Evolutionary conservation across 78 protist species (phyloP).

Genomic region (Dictyostelium firmibasis): DNA sequence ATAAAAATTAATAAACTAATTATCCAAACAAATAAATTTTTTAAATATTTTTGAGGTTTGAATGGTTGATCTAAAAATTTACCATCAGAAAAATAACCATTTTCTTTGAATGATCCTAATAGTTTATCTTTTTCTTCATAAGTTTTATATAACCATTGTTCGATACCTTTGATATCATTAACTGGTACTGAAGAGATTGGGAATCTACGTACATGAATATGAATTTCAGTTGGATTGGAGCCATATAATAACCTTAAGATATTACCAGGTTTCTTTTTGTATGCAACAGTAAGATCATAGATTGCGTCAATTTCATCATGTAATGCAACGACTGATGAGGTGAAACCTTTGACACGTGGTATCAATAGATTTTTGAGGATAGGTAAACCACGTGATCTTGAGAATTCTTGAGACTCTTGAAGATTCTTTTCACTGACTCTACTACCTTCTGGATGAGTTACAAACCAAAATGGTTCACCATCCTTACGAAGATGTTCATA

Average conservation of each 20-base stretch:
- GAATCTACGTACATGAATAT: conserved; percentile 29
- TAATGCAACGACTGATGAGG: conserved; percentile 42
- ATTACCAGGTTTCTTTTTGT: conserved; percentile 20
- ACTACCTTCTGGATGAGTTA: conserved; percentile 63
- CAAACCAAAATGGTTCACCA: conserved; percentile 76
- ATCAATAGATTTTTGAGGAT: background rate
- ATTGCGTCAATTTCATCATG: conserved; percentile 13
- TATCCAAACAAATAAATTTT: conserved; percentile 40
- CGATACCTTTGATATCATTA: background rate
- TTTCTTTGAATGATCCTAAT: conserved; percentile 10
- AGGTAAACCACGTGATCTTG: conserved; percentile 38
- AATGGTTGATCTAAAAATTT: background rate
- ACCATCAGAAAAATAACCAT: conserved; percentile 40
- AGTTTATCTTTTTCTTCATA: conserved; percentile 33
- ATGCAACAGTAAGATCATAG: conserved; percentile 54
- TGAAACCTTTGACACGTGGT: conserved; percentile 64
- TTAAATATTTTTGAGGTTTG: background rate
- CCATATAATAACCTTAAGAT: conserved; percentile 35
- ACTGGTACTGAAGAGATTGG: background rate
- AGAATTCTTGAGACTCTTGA: conserved; percentile 9
- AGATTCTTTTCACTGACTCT: conserved; percentile 14
- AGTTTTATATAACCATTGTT: conserved; percentile 34
- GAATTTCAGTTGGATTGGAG: conserved; percentile 24
- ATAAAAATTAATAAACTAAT: background rate
- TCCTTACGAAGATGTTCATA: conserved; percentile 18